Base-by-base conservation (phyloP, 495 filamentous ascomycete genomes). In the Xylaria intraflava region DNA sequence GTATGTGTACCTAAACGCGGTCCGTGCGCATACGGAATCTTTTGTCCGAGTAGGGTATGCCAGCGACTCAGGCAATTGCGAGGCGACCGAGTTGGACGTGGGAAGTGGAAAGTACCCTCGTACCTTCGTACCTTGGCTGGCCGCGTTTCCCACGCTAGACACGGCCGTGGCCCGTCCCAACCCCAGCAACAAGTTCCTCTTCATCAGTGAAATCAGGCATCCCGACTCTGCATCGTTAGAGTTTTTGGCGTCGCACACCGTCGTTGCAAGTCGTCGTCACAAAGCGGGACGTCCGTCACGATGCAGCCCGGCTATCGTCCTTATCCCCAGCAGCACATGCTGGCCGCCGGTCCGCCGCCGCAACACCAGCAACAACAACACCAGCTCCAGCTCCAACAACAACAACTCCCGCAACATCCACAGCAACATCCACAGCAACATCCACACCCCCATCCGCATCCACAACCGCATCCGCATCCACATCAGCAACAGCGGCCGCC, bases 281-380 rank as follows among this genome's bases (percentile, higher is more conserved):
- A 54, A 23, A 41, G 27, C 35, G 30, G 19, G 17, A 43, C 49
- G 16, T 39, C 36, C 10, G 56, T 58, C 58, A 70, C 53, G 61
- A 78, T 78, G 74, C 74, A 78, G 65, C 59, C 65, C 42, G 65
- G 72, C 54, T 78, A 71, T 62, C 73, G 73, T 40, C 62, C 68
- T 42, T 76, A 76, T 62, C 66, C 68, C 51, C 68, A 68, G 59
- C 71, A 69, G 55, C 58, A 38, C 35, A 17, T 54, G 52, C 44
- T 48, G 57, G 66, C 48, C 31, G 48, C 59, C 29, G 57, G 59
- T 36, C 55, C 56, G 22, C 30, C 16, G 31, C 51, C 17, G n/a
- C 51, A 53, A 10, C 48, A 42, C 3, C 48, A 41, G 6, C 48
- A 20, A 2, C 43, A 26, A 5, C 43, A 30, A 14, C 43, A 46